These are phyloP conservation scores for Plectosphaerella cucumerina DNA, from an alignment of 2,329 filamentous ascomycete species.

Conservation along the genomic window DNA sequence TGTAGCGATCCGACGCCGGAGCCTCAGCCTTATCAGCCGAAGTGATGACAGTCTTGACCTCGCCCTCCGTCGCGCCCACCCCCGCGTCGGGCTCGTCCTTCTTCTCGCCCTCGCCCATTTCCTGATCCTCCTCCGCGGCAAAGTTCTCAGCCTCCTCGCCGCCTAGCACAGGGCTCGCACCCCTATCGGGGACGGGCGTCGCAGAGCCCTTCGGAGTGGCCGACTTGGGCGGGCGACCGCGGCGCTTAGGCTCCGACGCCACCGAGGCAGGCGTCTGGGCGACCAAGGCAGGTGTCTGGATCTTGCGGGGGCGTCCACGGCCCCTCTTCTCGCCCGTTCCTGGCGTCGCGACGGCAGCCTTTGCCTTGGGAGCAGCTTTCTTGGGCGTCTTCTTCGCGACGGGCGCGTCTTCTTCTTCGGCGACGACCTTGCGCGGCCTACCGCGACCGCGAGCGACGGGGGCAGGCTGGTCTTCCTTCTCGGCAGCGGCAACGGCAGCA, in stretches of 20 bases:
- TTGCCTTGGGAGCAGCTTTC: background rate
- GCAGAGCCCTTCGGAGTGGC: background rate
- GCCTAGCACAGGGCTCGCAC: too few species aligned
- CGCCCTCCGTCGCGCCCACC: too few species aligned
- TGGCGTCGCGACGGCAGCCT: conserved; percentile 2
- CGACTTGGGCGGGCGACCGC: background rate
- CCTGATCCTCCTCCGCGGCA: too few species aligned
- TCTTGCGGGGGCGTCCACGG: conserved; percentile 26
- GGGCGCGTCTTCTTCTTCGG: background rate
- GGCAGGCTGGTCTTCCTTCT: background rate
- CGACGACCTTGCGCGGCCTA: background rate
- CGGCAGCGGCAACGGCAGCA: too few species aligned
- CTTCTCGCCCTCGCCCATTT: background rate
- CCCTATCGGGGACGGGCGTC: conserved; percentile 3
- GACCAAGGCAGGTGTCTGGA: conserved; percentile 14
- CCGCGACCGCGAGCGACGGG: conserved; percentile 2
- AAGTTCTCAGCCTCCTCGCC: too few species aligned
- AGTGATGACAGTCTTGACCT: too few species aligned
- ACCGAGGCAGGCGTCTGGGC: conserved; percentile 9
- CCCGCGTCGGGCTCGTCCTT: background rate
- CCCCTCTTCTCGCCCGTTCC: conserved; percentile 13
- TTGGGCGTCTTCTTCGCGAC: background rate
- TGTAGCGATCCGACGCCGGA: too few species aligned
- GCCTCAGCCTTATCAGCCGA: background rate
- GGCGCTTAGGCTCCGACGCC: background rate